Conservation (phyloP, 2,329 filamentous ascomycete genomes). For the Dactylellina cionopaga region DNA sequence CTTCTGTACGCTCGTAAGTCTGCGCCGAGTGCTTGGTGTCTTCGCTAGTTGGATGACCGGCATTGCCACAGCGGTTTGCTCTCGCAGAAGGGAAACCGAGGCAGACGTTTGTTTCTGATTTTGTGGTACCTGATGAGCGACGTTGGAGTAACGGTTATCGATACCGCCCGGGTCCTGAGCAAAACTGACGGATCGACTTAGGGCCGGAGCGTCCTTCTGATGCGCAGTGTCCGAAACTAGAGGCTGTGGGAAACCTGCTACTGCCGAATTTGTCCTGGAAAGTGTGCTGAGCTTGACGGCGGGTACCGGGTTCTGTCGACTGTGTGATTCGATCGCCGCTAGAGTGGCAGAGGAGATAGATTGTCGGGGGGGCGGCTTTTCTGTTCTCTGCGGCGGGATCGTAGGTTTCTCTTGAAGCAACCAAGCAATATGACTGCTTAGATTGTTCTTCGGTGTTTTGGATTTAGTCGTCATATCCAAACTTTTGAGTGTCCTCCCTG, state of each 20-base stretch:
- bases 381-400: conserved; percentile 28
- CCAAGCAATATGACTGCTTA: conserved; percentile 52
- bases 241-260: neutral
- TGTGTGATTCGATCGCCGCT: conserved; percentile 40
- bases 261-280: conserved; percentile 7
- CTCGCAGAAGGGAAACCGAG: neutral
- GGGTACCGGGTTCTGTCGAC: conserved; percentile 13
- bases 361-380: conserved; percentile 22
- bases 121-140: conserved; percentile 43
- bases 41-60: conserved; percentile 35
- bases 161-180: neutral
- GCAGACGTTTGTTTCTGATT: neutral
- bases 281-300: neutral
- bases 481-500: neutral
- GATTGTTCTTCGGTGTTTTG: conserved; percentile 48
- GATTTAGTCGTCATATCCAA: conserved; percentile 51
- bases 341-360: conserved; percentile 34
- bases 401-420: conserved; percentile 52
- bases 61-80: conserved; percentile 10
- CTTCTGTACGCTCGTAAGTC: conserved; percentile 31
- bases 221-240: neutral
- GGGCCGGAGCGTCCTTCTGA: conserved; percentile 2
- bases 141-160: neutral
- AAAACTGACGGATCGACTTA: conserved; percentile 7
- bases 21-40: conserved; percentile 38